Conservation (phyloP, 2,329 filamentous ascomycete species). For the Huntiella moniliformis region DNA sequence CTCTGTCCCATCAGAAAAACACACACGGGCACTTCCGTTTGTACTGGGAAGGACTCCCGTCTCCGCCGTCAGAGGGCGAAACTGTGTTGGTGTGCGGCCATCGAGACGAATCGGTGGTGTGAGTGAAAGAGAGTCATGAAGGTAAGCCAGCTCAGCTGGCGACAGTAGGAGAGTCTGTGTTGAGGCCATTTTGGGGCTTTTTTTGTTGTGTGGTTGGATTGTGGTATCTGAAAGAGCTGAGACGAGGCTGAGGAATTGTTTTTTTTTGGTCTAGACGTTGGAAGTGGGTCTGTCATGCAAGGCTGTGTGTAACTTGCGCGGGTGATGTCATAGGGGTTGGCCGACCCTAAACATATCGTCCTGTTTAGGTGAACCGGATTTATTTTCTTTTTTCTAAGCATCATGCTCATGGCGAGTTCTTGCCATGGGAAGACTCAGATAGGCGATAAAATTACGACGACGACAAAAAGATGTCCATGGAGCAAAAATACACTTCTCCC, state of each 20-base stretch:
- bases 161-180: conserved; percentile 62
- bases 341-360: not conserved
- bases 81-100: conserved; percentile 63
- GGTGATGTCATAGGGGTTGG: not conserved
- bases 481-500: not conserved
- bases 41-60: conserved; percentile 74
- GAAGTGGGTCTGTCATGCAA: conserved; percentile 6
- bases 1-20: conserved; percentile 87
- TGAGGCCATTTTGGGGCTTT: conserved; percentile 31
- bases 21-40: conserved; percentile 83
- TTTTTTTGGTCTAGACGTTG: conserved; percentile 3
- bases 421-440: not conserved
- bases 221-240: not conserved
- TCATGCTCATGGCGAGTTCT: no score
- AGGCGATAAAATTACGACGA: no score
- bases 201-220: not conserved
- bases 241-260: conserved; percentile 8
- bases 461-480: not conserved
- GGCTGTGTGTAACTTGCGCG: conserved; percentile 1
- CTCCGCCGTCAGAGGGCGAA: conserved; percentile 79
- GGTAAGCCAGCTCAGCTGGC: conserved; percentile 88
- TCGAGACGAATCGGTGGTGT: conserved; percentile 77
- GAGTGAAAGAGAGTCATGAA: conserved; percentile 70
- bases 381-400: no score
- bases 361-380: no score